Base-by-base conservation (phyloP, 2,329 filamentous ascomycete genomes). In the Pseudogymnoascus destructans region DNA sequence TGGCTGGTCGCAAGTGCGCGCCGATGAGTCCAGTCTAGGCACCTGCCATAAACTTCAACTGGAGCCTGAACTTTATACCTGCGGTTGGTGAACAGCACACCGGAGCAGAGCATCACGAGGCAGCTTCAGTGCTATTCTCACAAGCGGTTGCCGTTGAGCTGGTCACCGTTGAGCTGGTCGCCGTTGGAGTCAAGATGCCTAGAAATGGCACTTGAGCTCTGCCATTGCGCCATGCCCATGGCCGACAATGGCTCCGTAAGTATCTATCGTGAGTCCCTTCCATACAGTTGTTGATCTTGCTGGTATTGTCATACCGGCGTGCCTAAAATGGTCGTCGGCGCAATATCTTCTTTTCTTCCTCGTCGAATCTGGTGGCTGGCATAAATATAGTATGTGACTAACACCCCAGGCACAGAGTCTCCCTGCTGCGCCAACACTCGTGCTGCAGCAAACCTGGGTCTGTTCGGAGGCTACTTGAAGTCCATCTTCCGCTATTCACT, bases 1-100 rank as follows among this genome's bases (percentile, higher is more conserved):
- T 81, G 2, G 83, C 76, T 27, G 13, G 42, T 52, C 42, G 23
- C 42, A 52, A 52, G 23, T 52, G 23, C 27, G 42, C 42, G 42
- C 42, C n/a, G 23, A 52, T 52, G 42, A 52, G 42, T 30, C 42
- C n/a, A 30, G 23, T 52, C 42, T 52, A 52, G 42, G 42, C 42
- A 52, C 13, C 42, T 52, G 23, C 42, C 42, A 52, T 30, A 27
- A 9, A 9, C 5, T n/a, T n/a, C 42, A 17, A 30, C 42, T 52
- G 42, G 42, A 52, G 23, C 42, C 42, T 52, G 42, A 27, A 52
- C 42, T 49, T 49, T 49, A 49, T 17, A 52, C 8, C 42, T 17
- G 5, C 9, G 3, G n/a, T 52, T 52, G 42, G 23, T 27, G 5
- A 52, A 27, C n/a, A 42, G 19, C 38, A 52, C 23, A 15, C 23